Conservation (phyloP, 768 basidiomycete species). For the Hericium coralloides region DNA sequence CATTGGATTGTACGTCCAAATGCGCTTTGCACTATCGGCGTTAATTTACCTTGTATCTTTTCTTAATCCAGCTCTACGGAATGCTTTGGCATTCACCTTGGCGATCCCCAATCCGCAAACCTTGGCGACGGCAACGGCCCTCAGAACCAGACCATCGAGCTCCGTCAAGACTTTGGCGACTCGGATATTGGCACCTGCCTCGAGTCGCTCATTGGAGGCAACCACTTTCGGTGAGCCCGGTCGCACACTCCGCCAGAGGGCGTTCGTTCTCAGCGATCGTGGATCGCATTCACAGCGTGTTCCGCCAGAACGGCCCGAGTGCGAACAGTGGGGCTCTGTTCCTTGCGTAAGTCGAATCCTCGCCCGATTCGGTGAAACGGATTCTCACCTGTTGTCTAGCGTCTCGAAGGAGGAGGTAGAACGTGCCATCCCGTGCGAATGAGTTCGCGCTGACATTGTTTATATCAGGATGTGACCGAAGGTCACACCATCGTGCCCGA, state of each 20-base stretch:
- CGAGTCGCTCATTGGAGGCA: conserved; percentile 21
- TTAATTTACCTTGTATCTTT: neutral
- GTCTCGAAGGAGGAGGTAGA: conserved; percentile 18
- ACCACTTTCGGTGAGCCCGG: conserved; percentile 7
- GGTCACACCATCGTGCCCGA: conserved; percentile 19
- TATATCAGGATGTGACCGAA: conserved; percentile 6
- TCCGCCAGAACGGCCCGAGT: conserved; percentile 21
- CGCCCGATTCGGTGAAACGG: neutral
- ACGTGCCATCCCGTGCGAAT: neutral
- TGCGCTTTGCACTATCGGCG: neutral
- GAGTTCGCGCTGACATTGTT: neutral
- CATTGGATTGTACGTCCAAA: conserved; percentile 10
- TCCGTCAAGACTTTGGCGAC: conserved; percentile 35
- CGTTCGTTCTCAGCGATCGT: neutral
- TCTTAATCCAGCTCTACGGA: conserved; percentile 13
- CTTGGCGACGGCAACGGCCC: conserved; percentile 39
- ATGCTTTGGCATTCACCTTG: conserved; percentile 25
- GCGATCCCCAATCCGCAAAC: conserved; percentile 31
- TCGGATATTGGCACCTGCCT: conserved; percentile 32
- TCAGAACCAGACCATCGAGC: conserved; percentile 34
- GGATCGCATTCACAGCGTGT: conserved; percentile 11
- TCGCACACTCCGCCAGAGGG: neutral
- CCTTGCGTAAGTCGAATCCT: conserved; percentile 21
- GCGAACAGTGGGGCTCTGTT: conserved; percentile 26
- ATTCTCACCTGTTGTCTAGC: conserved; percentile 2